Conservation (phyloP, 257 asterid species). For the Paraleonurus japonicus region DNA sequence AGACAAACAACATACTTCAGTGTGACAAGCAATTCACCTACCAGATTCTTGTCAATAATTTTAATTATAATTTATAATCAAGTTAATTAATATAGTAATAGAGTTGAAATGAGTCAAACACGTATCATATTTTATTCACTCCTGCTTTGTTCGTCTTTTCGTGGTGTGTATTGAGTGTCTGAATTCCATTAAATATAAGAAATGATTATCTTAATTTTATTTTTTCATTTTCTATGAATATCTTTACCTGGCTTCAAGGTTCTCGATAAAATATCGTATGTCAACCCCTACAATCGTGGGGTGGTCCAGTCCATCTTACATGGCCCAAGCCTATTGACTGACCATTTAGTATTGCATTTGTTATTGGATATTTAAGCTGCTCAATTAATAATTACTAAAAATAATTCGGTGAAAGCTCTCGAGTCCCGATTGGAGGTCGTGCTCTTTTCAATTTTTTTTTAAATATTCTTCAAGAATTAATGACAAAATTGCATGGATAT, state of each 20-base stretch:
- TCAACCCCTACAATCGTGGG: background rate
- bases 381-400: too few relatives aligned
- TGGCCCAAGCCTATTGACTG: background rate
- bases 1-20: background rate
- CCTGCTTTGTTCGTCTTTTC: background rate
- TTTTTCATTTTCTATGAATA: background rate
- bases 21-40: conserved; percentile 19
- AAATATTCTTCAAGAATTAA: too few relatives aligned
- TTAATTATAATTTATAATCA: background rate
- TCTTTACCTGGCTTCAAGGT: too few relatives aligned
- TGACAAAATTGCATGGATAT: too few relatives aligned
- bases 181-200: background rate
- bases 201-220: background rate
- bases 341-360: background rate
- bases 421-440: too few relatives aligned
- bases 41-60: conserved; percentile 12
- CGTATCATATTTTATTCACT: conserved; percentile 7
- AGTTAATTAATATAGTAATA: background rate
- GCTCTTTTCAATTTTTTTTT: too few relatives aligned
- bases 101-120: conserved; percentile 36
- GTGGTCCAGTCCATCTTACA: background rate
- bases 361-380: too few relatives aligned
- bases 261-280: background rate
- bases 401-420: too few relatives aligned
- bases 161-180: background rate